These are phyloP conservation scores for Oryza australiensis DNA, from an alignment of 176 grass and related monocot species.

Conservation along the genomic window DNA sequence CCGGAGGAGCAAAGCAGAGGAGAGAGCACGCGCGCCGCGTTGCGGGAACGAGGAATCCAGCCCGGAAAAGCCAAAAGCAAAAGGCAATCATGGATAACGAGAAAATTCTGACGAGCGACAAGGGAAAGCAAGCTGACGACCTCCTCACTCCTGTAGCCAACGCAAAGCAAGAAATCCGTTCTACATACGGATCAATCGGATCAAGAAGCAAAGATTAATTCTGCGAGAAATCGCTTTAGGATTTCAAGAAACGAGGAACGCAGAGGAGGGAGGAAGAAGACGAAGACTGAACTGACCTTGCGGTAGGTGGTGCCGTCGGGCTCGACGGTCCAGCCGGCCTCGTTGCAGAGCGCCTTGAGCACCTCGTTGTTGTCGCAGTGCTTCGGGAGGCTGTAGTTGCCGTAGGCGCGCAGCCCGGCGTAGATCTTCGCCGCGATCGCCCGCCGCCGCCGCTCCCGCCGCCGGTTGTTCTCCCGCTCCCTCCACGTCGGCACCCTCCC, in stretches of 20 bases:
- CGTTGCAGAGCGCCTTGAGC: conserved; percentile 75
- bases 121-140: too few relatives aligned
- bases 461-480: conserved; percentile 84
- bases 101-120: background rate
- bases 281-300: too few relatives aligned
- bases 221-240: background rate
- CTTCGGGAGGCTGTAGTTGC: conserved; percentile 73
- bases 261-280: background rate
- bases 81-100: background rate
- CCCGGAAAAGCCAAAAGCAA: background rate
- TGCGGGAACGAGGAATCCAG: background rate
- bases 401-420: conserved; percentile 54
- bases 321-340: conserved; percentile 84
- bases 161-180: background rate
- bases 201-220: background rate
- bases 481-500: conserved; percentile 57
- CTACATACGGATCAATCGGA: background rate
- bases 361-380: conserved; percentile 93
- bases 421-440: conserved; percentile 64
- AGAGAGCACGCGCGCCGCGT: conserved; percentile 21
- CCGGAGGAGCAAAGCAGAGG: too few relatives aligned
- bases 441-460: conserved; percentile 54
- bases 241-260: too few relatives aligned
- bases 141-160: background rate
- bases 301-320: conserved; percentile 91